Base-by-base conservation (phyloP, 2,329 filamentous ascomycete genomes). In the Ceratocystis cubensis region DNA sequence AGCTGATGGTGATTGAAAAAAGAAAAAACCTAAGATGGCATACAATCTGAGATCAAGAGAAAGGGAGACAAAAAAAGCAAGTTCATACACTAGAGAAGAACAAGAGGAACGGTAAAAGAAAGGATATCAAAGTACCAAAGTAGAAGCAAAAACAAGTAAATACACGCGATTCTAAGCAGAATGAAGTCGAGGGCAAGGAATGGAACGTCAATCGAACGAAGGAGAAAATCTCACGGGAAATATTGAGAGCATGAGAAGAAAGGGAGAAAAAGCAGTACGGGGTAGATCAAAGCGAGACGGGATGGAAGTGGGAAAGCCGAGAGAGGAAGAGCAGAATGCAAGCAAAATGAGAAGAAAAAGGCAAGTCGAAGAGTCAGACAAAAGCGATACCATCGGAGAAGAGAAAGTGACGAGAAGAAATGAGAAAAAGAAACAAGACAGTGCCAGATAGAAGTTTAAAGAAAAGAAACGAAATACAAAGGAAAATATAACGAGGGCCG, bases 31-130 rank as follows among this genome's bases (percentile, higher is more conserved):
- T 15, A 41, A 41, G 10, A 13, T 41, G 10, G 13, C 13, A 41
- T 41, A 13, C 37, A 41, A 41, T 41, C 8, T 41, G 37, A 41
- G 37, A 41, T 41, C 37, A 41, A 68, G 69, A 64, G 70, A 69
- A 69, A 69, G 69, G 68, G 68, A 69, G 67, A 69, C 48, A 53
- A 28, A 53, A 28, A 53, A 15, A 6, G 20, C 22, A 25, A 53
- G 20, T 25, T 53, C 20, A 25, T 53, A 53, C 48, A 53, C 10
- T 25, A 28, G 48, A 59, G 56, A 59, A 28, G 48, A n/a, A 53
- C 48, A 22, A 50, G 48, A 7, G 5, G 6, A 5, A 50, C 22
- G n/a, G n/a, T 20, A 22, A 20, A 59, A 30, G n/a, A n/a, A 20
- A 59, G 25, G 56, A 59, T 30, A 33, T 59, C 56, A 30, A 41